Evolutionary conservation across 2,329 filamentous ascomycete genomes (phyloP), one percentile per base, ranked within the genome.

Genomic region (Taxawa tesnikishii): DNA sequence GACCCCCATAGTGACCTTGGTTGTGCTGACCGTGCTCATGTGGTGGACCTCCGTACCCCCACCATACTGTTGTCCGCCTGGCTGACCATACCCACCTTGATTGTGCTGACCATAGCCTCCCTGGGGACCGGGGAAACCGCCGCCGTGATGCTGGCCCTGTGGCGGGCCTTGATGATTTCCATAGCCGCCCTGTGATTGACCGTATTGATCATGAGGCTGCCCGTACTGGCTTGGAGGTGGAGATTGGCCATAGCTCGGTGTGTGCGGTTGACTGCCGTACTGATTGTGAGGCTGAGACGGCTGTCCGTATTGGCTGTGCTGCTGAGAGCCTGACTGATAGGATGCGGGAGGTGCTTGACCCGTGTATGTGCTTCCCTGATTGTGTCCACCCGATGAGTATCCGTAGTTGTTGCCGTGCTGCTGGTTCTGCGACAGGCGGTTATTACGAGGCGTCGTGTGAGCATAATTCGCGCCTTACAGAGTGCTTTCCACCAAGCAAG

Each of bases 341-440:
- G 49, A 45, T 9, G 45, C 36, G 12, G 54, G 45, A 9, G 55
- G 55, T 21, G 53, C 54, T 15, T 48, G 43, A 15, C 54, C 55
- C 15, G 43, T 45, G 36, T 58, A 59, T 29, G 51, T 50, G 15
- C 51, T 50, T 11, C 42, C 40, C 18, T 43, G 43, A 10, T 39
- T 41, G 12, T 25, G 27, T 11, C 40, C 42, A 25, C 46, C 51
- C 25, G 47, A 48, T 10, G 51, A 51, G 37, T 59, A 59, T 12
- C 54, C 55, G 34, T 58, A 58, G 24, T 34, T 40, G 42, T 31
- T 43, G 29, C 24, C 36, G 33, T 30, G 36, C 31, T 39, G 37
- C 26, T 34, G 23, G 33, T 21, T 28, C 32, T 28, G n/a, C n/a
- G n/a, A n/a, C n/a, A n/a, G n/a, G n/a, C n/a, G n/a, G n/a, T n/a